phyloP scores from a whole-genome alignment of 176 grass and related monocot species.

The Oryza coarctata region DNA sequence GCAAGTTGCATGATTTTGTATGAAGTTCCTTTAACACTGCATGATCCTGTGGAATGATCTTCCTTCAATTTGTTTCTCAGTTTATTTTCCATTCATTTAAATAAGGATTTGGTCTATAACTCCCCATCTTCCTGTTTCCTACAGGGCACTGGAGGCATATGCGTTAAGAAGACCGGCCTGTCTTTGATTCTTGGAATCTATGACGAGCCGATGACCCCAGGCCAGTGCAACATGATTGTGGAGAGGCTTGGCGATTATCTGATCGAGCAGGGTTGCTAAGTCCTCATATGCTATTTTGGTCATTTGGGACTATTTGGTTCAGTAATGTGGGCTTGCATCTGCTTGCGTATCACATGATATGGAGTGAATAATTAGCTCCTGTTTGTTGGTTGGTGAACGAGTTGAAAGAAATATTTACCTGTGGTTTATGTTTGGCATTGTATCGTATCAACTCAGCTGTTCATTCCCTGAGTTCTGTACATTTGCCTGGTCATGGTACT shows the following conservation, averaged over 20 bases:
- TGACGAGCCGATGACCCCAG: slow-evolving; percentile 88
- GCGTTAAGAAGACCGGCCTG: slow-evolving; percentile 67
- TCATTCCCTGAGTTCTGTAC: slow-evolving; percentile 54
- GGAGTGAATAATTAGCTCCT: slow-evolving; percentile 66
- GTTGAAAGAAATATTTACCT: slow-evolving; percentile 38
- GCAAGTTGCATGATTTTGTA: not conserved
- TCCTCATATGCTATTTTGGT: slow-evolving; percentile 49
- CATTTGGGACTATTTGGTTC: slow-evolving; percentile 50
- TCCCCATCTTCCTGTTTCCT: not conserved
- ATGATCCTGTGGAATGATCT: not conserved
- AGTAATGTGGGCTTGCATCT: slow-evolving; percentile 44
- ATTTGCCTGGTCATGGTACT: slow-evolving; percentile 49
- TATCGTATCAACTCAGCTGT: slow-evolving; percentile 46
- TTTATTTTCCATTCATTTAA: not conserved
- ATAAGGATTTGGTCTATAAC: not conserved
- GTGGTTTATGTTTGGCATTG: slow-evolving; percentile 48
- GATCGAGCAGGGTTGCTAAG: slow-evolving; percentile 61
- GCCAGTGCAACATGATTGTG: slow-evolving; percentile 86
- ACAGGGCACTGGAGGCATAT: slow-evolving; percentile 69
- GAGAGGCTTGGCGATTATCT: slow-evolving; percentile 97
- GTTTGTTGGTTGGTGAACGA: slow-evolving; percentile 47
- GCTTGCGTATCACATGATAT: slow-evolving; percentile 42
- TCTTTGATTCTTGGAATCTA: slow-evolving; percentile 77
- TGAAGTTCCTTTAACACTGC: not conserved
- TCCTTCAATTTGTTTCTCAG: not conserved